Conservation (phyloP, 202 grass and related monocot genomes). For the Schoenoplectus triqueter region DNA sequence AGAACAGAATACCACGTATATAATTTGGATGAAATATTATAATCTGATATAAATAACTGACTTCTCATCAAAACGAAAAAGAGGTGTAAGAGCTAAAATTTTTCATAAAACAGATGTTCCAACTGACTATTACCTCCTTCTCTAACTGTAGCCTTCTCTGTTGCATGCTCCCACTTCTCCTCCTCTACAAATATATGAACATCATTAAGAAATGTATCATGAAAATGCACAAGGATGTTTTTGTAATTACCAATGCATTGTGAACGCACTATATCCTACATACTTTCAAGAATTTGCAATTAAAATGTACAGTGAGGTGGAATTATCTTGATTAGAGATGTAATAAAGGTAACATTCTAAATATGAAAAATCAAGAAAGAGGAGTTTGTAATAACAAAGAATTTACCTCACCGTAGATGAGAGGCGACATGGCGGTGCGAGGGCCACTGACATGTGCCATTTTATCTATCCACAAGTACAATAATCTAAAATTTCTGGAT, state of each 20-base stretch:
- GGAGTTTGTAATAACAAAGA: not conserved
- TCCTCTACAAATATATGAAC: slow-evolving; percentile 42
- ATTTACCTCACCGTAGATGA: slow-evolving; percentile 37
- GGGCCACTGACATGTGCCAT: slow-evolving; percentile 6
- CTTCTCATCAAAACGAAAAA: too few relatives aligned
- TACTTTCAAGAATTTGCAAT: not conserved
- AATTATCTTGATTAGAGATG: not conserved
- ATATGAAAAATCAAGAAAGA: not conserved
- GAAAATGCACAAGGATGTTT: not conserved
- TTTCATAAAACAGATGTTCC: not conserved
- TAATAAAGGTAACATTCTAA: not conserved
- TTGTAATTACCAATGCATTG: not conserved
- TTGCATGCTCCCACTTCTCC: slow-evolving; percentile 33
- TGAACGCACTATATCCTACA: not conserved
- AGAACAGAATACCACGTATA: too few relatives aligned
- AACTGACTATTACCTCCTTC: slow-evolving; percentile 47
- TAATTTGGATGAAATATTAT: too few relatives aligned
- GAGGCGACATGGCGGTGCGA: slow-evolving; percentile 16
- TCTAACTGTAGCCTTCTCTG: slow-evolving; percentile 56
- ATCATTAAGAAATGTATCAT: slow-evolving; percentile 16
- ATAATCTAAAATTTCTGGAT: not conserved
- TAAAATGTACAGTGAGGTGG: not conserved
- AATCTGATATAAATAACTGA: too few relatives aligned
- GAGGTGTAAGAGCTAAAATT: too few relatives aligned
- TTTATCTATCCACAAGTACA: not conserved